phyloP scores from a whole-genome alignment of 2,329 filamentous ascomycete species.

The Cercospora sp. region DNA sequence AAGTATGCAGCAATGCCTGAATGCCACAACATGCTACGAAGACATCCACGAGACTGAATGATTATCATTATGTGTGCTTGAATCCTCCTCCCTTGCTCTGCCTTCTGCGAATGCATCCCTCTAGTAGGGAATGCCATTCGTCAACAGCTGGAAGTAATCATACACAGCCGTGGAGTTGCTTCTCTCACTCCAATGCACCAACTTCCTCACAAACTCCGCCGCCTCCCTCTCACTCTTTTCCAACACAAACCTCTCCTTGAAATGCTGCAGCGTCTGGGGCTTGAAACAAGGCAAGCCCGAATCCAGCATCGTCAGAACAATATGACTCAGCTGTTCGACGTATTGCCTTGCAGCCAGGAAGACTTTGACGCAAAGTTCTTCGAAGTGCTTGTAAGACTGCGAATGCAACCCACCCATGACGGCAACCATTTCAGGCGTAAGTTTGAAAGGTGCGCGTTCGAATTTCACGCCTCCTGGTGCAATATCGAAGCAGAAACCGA shows the following conservation, averaged over 20 bases:
- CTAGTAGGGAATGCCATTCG: slow-evolving; percentile 94
- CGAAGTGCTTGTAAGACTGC: slow-evolving; percentile 92
- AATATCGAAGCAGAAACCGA: slow-evolving; percentile 99
- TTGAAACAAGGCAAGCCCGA: slow-evolving; percentile 97
- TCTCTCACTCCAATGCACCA: slow-evolving; percentile 85
- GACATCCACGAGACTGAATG: not conserved
- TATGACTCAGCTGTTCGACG: slow-evolving; percentile 82
- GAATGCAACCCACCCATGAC: slow-evolving; percentile 89
- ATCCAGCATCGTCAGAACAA: slow-evolving; percentile 93
- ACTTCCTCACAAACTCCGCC: slow-evolving; percentile 85
- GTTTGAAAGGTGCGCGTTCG: slow-evolving; percentile 96
- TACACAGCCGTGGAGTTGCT: slow-evolving; percentile 94
- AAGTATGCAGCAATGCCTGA: not conserved
- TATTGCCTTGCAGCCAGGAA: slow-evolving; percentile 88
- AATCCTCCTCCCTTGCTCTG: not conserved
- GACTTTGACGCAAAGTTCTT: slow-evolving; percentile 92
- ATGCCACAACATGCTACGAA: not conserved
- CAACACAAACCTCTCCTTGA: slow-evolving; percentile 87
- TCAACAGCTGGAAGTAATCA: slow-evolving; percentile 95
- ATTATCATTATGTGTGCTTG: not conserved
- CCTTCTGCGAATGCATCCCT: not conserved
- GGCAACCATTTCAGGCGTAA: slow-evolving; percentile 96
- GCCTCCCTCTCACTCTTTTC: slow-evolving; percentile 91
- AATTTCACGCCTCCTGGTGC: slow-evolving; percentile 96
- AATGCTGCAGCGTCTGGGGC: slow-evolving; percentile 88